Evolutionary conservation across 2,329 filamentous ascomycete genomes (phyloP).

Genomic region (Boeremia lycopersici): DNA sequence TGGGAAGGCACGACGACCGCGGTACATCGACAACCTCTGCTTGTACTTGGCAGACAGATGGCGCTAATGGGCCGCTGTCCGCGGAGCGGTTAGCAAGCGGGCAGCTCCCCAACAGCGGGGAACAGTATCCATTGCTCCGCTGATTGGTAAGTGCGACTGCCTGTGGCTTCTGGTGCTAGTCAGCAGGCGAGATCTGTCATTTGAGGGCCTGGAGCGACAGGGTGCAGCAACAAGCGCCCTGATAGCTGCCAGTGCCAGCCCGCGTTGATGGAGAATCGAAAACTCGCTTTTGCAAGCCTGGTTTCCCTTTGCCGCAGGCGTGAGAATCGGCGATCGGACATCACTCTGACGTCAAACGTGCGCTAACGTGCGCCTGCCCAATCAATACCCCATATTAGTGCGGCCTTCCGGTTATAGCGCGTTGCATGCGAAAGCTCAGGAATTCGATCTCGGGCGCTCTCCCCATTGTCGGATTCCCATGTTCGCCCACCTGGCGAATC

Average conservation of each 20-base stretch:
- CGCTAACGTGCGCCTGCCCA: background rate
- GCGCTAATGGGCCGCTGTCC: background rate
- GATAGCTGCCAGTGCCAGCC: background rate
- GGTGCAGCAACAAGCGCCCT: background rate
- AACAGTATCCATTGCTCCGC: background rate
- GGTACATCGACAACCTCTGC: background rate
- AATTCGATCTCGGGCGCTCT: conserved; percentile 13
- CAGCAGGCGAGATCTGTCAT: background rate
- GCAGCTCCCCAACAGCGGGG: no score
- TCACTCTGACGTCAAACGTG: background rate
- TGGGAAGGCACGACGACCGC: background rate
- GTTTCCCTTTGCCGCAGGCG: conserved; percentile 2
- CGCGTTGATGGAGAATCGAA: background rate
- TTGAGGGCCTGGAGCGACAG: background rate
- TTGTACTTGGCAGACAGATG: background rate
- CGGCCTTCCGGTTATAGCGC: conserved; percentile 6
- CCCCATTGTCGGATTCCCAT: conserved; percentile 11
- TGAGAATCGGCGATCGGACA: conserved; percentile 10
- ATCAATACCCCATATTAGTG: conserved; percentile 3
- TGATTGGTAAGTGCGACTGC: background rate
- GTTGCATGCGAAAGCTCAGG: conserved; percentile 18
- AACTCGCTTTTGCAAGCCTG: background rate
- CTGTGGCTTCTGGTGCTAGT: background rate
- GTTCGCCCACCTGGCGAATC: background rate
- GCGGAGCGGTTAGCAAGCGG: background rate